A percentile compares a stretch with the other conserved stretches of the same genome.
phyloP scores from a whole-genome alignment of 208 protist genomes.

The Acanthamoeba sp. region DNA sequence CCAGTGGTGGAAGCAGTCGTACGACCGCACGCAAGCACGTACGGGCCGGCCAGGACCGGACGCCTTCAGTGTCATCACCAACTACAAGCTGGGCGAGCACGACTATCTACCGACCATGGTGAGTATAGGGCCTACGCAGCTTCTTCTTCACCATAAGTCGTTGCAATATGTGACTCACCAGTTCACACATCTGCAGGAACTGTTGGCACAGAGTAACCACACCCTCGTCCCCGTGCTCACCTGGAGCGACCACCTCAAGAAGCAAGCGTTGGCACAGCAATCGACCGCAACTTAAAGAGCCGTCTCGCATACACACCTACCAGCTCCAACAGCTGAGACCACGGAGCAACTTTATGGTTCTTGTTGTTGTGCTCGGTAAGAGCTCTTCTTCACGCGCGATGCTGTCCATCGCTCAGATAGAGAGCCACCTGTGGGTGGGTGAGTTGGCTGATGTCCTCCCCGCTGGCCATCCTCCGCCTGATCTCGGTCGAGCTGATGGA shows the following conservation, averaged over 20 bases:
- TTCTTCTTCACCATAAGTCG: neutral
- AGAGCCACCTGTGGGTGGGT: neutral
- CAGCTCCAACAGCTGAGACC: no score
- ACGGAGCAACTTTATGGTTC: no score
- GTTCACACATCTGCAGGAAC: no score
- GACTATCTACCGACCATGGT: conserved; percentile 29
- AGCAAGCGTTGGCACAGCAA: no score
- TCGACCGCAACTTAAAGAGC: no score
- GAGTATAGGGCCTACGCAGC: neutral
- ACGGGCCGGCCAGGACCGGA: neutral
- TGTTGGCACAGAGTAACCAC: neutral
- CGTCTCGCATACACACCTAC: no score
- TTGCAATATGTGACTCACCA: neutral
- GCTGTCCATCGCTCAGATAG: neutral
- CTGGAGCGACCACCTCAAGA: neutral
- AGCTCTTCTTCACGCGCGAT: no score
- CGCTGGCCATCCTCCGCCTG: neutral
- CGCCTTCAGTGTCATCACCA: neutral
- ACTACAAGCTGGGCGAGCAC: conserved; percentile 66
- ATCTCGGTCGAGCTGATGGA: neutral
- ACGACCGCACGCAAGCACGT: neutral
- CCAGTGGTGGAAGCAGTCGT: conserved; percentile 49
- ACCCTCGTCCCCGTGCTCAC: neutral
- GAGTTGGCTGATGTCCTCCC: neutral
- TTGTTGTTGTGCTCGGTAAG: no score